Evolutionary conservation across 164 flowering plant species (phyloP).

Genomic region (Euptelea pleiosperma): DNA sequence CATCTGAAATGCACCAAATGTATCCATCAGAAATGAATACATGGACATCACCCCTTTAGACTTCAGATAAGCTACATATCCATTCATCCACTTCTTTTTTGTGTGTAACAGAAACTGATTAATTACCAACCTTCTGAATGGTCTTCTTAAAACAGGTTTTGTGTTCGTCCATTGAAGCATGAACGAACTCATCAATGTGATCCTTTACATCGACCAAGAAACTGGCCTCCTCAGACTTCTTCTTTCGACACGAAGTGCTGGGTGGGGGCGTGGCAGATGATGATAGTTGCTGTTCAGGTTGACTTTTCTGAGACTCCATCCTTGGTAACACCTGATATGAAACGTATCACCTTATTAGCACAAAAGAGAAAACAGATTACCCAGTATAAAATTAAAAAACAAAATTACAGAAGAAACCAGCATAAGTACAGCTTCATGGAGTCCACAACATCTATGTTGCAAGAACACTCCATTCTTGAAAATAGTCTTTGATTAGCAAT

Average conservation of each 20-base stretch:
- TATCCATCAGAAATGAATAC: not conserved
- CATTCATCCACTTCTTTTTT: not conserved
- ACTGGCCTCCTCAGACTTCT: slow-evolving; percentile 71
- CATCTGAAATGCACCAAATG: slow-evolving; percentile 48
- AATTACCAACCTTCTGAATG: slow-evolving; percentile 56
- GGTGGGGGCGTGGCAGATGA: slow-evolving; percentile 10
- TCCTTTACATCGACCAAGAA: slow-evolving; percentile 74
- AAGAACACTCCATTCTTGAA: no score
- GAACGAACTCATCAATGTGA: slow-evolving; percentile 85
- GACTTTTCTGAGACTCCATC: slow-evolving; percentile 41
- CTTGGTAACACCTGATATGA: not conserved
- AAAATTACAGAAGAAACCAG: no score
- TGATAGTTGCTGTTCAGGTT: slow-evolving; percentile 18
- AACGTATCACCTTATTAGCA: not conserved
- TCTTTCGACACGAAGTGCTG: slow-evolving; percentile 69
- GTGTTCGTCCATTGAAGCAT: slow-evolving; percentile 95
- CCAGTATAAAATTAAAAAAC: no score
- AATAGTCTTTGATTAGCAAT: no score
- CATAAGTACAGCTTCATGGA: no score
- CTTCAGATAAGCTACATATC: not conserved
- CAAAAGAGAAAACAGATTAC: not conserved
- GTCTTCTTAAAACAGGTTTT: slow-evolving; percentile 83
- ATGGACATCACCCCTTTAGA: not conserved
- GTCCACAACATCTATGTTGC: no score
- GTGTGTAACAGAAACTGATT: not conserved